Conservation (phyloP, 495 filamentous ascomycete genomes). For the Penicillium malachiteum region DNA sequence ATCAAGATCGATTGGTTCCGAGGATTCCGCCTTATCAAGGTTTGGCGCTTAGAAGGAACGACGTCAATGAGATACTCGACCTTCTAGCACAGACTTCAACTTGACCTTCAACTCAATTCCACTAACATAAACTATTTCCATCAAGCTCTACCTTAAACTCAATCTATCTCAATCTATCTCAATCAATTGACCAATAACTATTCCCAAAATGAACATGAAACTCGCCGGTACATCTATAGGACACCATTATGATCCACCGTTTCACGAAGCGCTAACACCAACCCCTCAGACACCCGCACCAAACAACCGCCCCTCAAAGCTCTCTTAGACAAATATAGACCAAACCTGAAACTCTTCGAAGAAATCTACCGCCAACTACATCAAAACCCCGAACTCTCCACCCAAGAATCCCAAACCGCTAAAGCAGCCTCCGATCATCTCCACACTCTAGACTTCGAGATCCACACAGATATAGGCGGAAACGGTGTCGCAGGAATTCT, state of each 20-base stretch:
- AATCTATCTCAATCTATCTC: not conserved
- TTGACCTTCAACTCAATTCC: not conserved
- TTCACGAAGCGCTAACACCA: constrained; percentile 2
- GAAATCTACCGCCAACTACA: constrained; percentile 49
- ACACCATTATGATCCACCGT: not conserved
- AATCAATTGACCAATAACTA: not conserved
- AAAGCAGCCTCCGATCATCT: constrained; percentile 39
- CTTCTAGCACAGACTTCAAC: too few relatives aligned
- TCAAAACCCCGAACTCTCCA: constrained; percentile 50
- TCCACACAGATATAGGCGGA: constrained; percentile 54
- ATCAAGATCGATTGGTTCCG: too few relatives aligned
- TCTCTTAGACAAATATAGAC: constrained; percentile 19
- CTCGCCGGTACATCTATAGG: not conserved
- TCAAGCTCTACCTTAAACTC: not conserved
- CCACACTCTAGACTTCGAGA: constrained; percentile 37
- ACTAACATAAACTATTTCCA: not conserved
- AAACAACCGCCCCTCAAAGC: not conserved
- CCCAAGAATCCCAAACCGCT: constrained; percentile 48
- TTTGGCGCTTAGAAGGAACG: constrained; percentile 1
- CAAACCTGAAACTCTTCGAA: constrained; percentile 41
- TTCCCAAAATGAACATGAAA: not conserved
- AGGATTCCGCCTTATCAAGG: not conserved
- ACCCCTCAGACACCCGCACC: not conserved
- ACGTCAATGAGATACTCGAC: not conserved
- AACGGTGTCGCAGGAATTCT: constrained; percentile 56